Evolutionary conservation across 2,329 filamentous ascomycete species (phyloP), one percentile per base, ranked within the genome.

Genomic region (Fusarium zealandicum): DNA sequence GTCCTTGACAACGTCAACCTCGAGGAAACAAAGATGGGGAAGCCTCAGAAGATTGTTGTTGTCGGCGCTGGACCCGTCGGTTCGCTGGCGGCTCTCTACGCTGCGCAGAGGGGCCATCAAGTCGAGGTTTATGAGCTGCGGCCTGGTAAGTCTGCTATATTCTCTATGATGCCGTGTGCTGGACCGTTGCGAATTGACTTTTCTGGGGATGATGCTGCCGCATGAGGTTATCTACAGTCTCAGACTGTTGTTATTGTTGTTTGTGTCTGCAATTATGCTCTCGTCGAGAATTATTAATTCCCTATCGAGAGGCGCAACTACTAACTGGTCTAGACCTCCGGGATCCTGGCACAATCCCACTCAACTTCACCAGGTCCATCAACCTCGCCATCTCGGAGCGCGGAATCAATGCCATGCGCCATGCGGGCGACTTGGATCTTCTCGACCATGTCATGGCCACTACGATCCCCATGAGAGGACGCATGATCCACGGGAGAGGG

Each of bases 281-380:
- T n/a, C n/a, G n/a, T n/a, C n/a, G n/a, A n/a, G n/a, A n/a, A n/a
- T n/a, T n/a, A n/a, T n/a, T n/a, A n/a, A n/a, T 50, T 40, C 31
- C 10, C 9, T 35, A 18, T 18, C 27, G 16, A 20, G 25, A 32
- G 42, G 39, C 41, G 43, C 37, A 59, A 45, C 38, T 16, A 47
- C 65, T 68, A 45, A 67, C 58, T 52, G 20, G 38, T 55, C 35
- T 40, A 98, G 95, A 99, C 77, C 86, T 98, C 41, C 87, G 95
- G 33, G 87, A 96, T 71, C 87, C 90, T 3, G 83, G 85, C 3
- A 96, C 90, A 1, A 86, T 87, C 25, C 93, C 93, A 3, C 81
- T 98, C 57, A 97, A 97, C 75, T 97, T 97, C 71, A 96, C 93
- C 56, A 96, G 92, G 73, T 98, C 95, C n/a, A 99, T 99, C 79